phyloP scores from a whole-genome alignment of 2,329 filamentous ascomycete genomes.

The Penicillium sp. region DNA sequence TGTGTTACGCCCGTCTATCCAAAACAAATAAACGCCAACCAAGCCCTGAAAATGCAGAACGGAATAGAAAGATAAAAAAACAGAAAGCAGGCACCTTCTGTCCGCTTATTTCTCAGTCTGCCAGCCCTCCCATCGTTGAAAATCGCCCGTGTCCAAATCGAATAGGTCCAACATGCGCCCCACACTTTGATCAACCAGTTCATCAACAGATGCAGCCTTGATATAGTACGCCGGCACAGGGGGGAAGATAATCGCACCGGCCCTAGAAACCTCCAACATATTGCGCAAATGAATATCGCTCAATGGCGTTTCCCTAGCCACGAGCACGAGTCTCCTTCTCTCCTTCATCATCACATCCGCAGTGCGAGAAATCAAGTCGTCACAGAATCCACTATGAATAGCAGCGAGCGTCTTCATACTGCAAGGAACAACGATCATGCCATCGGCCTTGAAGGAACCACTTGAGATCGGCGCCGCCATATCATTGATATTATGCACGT shows the following conservation, averaged over 20 bases:
- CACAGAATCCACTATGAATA: slow-evolving; percentile 42
- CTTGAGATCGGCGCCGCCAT: slow-evolving; percentile 47
- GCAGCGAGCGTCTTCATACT: slow-evolving; percentile 51
- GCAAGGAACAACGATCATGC: slow-evolving; percentile 52
- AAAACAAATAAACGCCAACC: neutral
- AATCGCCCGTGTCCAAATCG: slow-evolving; percentile 42
- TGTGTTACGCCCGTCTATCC: neutral
- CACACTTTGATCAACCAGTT: slow-evolving; percentile 47
- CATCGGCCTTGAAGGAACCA: slow-evolving; percentile 44
- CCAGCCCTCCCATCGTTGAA: slow-evolving; percentile 32
- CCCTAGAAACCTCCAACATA: slow-evolving; percentile 42
- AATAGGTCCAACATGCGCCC: slow-evolving; percentile 50
- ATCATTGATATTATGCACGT: slow-evolving; percentile 43
- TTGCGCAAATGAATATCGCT: slow-evolving; percentile 48
- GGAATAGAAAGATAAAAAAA: neutral
- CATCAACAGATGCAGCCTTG: slow-evolving; percentile 39
- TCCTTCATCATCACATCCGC: slow-evolving; percentile 52
- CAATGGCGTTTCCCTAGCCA: slow-evolving; percentile 46
- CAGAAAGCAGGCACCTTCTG: neutral
- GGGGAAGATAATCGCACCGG: slow-evolving; percentile 46
- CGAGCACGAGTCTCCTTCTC: slow-evolving; percentile 40
- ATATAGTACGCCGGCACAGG: slow-evolving; percentile 49
- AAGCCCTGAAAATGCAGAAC: neutral
- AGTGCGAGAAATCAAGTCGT: slow-evolving; percentile 47
- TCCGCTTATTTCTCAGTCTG: slow-evolving; percentile 9